Evolutionary conservation across 169 alveolate genomes (phyloP).

Genomic region (Cryptosporidium meleagridis): DNA sequence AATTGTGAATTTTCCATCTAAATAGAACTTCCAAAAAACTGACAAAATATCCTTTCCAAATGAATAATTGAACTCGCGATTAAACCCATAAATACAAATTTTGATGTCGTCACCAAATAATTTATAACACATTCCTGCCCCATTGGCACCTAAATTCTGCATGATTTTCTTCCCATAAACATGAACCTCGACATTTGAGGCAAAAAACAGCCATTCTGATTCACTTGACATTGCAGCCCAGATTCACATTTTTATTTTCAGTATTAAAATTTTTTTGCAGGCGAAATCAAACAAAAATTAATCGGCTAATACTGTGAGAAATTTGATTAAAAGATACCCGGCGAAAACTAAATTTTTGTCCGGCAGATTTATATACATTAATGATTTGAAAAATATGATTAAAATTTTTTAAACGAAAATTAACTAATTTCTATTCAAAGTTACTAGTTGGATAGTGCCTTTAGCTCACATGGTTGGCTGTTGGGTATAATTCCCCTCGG

Average conservation of each 20-base stretch:
- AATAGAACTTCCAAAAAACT: conserved; percentile 35
- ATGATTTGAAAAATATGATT: neutral
- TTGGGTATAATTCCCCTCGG: conserved; percentile 77
- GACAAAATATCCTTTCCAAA: conserved; percentile 14
- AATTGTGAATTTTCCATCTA: conserved; percentile 45
- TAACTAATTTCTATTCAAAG: neutral
- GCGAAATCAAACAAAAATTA: neutral
- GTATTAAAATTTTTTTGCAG: neutral
- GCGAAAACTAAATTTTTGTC: too few relatives aligned
- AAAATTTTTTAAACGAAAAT: neutral
- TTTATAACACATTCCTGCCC: conserved; percentile 24
- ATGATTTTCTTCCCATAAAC: conserved; percentile 8
- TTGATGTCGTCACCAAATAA: conserved; percentile 10
- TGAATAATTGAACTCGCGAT: conserved; percentile 18
- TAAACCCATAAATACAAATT: conserved; percentile 8
- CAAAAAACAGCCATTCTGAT: conserved; percentile 16
- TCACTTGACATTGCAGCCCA: neutral
- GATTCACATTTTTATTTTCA: neutral
- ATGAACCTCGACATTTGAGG: conserved; percentile 24
- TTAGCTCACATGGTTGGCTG: neutral
- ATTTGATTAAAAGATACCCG: neutral
- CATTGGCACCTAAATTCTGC: neutral
- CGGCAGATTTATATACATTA: too few relatives aligned
- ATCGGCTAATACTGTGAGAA: neutral
- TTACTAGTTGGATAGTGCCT: neutral